phyloP scores from a whole-genome alignment of 805 yeast species.

The Wickerhamiella qilinensis region DNA sequence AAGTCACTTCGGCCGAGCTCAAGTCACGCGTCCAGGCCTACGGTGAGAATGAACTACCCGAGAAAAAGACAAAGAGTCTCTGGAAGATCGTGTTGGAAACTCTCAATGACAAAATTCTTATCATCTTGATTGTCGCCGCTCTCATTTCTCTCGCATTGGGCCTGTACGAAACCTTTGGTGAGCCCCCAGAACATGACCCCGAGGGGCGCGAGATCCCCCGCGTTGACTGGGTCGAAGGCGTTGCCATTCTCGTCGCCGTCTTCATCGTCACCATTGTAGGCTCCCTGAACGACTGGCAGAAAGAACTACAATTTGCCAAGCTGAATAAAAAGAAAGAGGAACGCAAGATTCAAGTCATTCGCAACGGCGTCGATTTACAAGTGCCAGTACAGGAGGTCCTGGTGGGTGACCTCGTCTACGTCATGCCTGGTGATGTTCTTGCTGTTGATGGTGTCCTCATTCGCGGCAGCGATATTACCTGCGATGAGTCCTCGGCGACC shows the following conservation, averaged over 20 bases:
- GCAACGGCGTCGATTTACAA: constrained; percentile 52
- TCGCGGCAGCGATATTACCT: constrained; percentile 52
- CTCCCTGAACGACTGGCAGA: constrained; percentile 91
- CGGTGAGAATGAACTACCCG: constrained; percentile 63
- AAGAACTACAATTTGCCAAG: constrained; percentile 81
- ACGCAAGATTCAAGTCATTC: constrained; percentile 56
- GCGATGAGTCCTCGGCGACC: constrained; percentile 85
- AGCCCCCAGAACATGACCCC: constrained; percentile 57
- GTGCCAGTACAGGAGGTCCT: constrained; percentile 58
- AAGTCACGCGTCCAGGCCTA: constrained; percentile 30
- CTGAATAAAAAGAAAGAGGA: constrained; percentile 80
- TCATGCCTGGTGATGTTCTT: constrained; percentile 88
- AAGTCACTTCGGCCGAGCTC: constrained; percentile 11
- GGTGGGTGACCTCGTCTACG: constrained; percentile 70
- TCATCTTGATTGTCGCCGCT: constrained; percentile 74
- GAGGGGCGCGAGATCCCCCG: constrained; percentile 65
- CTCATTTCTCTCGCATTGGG: constrained; percentile 80
- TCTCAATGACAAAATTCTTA: constrained; percentile 77
- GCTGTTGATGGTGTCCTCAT: constrained; percentile 78
- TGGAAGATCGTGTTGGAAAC: constrained; percentile 61
- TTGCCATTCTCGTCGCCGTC: constrained; percentile 87
- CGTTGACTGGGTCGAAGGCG: constrained; percentile 98
- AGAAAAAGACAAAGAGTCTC: constrained; percentile 51
- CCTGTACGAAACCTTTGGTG: constrained; percentile 79
- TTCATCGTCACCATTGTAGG: constrained; percentile 84